Evolutionary conservation across 2,329 filamentous ascomycete genomes (phyloP).

Genomic region (Amauroascus niger): DNA sequence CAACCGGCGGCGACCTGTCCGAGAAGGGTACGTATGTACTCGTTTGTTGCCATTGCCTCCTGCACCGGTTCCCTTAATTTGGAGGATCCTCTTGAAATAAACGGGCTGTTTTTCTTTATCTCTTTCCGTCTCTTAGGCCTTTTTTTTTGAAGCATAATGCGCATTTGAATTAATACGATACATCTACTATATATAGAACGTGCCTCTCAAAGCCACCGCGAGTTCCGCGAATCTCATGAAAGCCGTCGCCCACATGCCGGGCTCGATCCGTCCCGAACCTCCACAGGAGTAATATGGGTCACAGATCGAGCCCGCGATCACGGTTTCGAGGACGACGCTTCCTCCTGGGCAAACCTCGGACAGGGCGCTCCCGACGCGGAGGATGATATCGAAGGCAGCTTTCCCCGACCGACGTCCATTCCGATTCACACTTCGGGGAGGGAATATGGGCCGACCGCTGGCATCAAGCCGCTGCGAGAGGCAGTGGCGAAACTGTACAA

Average conservation of each 20-base stretch:
- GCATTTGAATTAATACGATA: not conserved
- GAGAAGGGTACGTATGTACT: constrained; percentile 14
- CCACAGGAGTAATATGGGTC: constrained; percentile 84
- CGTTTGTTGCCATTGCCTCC: not conserved
- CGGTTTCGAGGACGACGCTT: constrained; percentile 73
- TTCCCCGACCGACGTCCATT: constrained; percentile 67
- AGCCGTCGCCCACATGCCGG: constrained; percentile 86
- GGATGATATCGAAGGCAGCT: constrained; percentile 82
- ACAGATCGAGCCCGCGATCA: constrained; percentile 67
- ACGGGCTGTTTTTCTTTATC: not conserved
- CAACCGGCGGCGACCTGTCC: not conserved
- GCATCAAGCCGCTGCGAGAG: constrained; percentile 80
- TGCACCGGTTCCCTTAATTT: not conserved
- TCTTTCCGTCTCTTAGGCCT: too few species aligned
- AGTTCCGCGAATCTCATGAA: constrained; percentile 83
- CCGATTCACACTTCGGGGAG: constrained; percentile 67
- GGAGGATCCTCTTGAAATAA: not conserved
- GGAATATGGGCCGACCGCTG: constrained; percentile 89
- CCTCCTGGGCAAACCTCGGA: constrained; percentile 82
- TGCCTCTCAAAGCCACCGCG: constrained; percentile 72
- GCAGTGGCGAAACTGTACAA: constrained; percentile 92
- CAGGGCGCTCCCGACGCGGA: constrained; percentile 92
- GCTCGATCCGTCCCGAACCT: constrained; percentile 76
- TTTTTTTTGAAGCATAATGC: not conserved
- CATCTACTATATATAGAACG: constrained; percentile 55